Evolutionary conservation across 2,329 filamentous ascomycete genomes (phyloP).

Genomic region (Cladophialophora carrionii): DNA sequence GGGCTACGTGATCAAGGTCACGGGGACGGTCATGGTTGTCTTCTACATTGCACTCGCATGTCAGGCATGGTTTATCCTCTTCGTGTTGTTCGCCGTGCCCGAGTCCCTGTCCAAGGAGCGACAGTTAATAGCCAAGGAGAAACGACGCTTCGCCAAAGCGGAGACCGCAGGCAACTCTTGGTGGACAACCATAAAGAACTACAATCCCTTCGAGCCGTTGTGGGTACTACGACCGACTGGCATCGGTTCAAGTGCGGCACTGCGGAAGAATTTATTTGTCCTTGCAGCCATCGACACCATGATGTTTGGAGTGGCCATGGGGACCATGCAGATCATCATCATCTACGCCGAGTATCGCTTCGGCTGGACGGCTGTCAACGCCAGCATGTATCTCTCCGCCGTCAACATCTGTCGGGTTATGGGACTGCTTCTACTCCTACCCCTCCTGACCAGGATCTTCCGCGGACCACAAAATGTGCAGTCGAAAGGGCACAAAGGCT

Average conservation of each 20-base stretch:
- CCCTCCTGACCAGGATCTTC: constrained; percentile 74
- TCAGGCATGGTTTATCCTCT: constrained; percentile 73
- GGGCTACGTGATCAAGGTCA: constrained; percentile 76
- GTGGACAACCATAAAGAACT: constrained; percentile 51
- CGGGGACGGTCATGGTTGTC: constrained; percentile 73
- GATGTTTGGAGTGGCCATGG: constrained; percentile 80
- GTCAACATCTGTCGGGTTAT: constrained; percentile 76
- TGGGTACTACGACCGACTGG: constrained; percentile 76
- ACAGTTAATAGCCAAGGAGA: constrained; percentile 71
- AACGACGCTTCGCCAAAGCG: constrained; percentile 55
- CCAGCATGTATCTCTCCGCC: constrained; percentile 78
- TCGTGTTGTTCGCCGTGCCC: constrained; percentile 72
- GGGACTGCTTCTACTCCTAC: constrained; percentile 74
- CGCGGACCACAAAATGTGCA: constrained; percentile 50
- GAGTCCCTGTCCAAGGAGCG: constrained; percentile 80
- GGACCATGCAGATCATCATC: constrained; percentile 76
- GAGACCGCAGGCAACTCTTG: constrained; percentile 44
- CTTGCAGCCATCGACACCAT: constrained; percentile 80
- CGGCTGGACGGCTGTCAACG: constrained; percentile 78
- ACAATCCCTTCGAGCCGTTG: constrained; percentile 76
- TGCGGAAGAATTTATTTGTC: constrained; percentile 80
- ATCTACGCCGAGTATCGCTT: constrained; percentile 83
- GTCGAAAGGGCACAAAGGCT: constrained; percentile 63
- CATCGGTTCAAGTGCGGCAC: constrained; percentile 59
- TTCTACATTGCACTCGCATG: constrained; percentile 80